These are phyloP conservation scores for Fusarium denticulatum DNA, from an alignment of 2,329 filamentous ascomycete genomes.

Conservation along the genomic window DNA sequence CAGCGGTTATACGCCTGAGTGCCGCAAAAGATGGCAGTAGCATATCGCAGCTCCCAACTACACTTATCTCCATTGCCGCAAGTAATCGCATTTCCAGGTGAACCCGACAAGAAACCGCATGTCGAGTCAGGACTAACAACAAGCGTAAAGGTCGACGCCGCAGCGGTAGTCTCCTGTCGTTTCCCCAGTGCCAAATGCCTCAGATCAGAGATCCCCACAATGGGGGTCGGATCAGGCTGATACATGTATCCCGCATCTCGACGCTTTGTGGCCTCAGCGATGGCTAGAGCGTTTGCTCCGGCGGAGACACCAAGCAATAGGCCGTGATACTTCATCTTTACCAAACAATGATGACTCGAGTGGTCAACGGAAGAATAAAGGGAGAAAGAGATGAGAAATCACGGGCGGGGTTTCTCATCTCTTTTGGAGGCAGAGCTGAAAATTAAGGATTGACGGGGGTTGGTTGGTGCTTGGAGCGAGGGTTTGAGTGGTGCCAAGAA, in stretches of 20 bases:
- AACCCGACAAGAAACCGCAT: constrained; percentile 26
- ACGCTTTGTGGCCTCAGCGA: constrained; percentile 14
- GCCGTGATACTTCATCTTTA: neutral
- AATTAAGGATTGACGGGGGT: neutral
- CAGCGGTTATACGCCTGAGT: neutral
- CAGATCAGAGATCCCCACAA: neutral
- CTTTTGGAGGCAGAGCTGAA: constrained; percentile 12
- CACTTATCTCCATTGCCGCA: constrained; percentile 10
- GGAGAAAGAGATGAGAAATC: neutral
- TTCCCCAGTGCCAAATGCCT: constrained; percentile 7
- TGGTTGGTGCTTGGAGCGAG: neutral
- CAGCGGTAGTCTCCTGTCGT: neutral
- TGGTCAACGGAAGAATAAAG: neutral
- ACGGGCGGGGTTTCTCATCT: constrained; percentile 13
- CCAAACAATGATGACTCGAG: neutral
- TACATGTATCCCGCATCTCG: constrained; percentile 3
- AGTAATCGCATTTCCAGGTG: constrained; percentile 27
- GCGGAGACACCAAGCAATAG: neutral
- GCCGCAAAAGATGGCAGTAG: constrained; percentile 12
- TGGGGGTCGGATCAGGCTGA: constrained; percentile 13
- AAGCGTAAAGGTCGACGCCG: constrained; percentile 1
- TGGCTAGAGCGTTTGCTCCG: neutral
- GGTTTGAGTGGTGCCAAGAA: constrained; percentile 20
- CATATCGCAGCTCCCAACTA: constrained; percentile 8
- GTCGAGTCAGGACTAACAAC: constrained; percentile 19